These are phyloP conservation scores for Trichoderma polysporum DNA, from an alignment of 2,329 filamentous ascomycete genomes.

Conservation along the genomic window DNA sequence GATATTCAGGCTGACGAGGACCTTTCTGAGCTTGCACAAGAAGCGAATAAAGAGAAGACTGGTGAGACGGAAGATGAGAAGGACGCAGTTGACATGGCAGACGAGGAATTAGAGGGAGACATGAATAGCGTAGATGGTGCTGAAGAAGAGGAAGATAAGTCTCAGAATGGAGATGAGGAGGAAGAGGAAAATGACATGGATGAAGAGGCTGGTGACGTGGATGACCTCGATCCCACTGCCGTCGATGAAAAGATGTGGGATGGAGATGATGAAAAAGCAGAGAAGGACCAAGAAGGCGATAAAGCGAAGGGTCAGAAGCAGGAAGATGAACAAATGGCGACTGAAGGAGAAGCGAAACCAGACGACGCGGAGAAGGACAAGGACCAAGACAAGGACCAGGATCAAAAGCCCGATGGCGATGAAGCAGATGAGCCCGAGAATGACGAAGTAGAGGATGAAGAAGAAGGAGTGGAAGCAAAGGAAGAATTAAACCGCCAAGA, in stretches of 20 bases:
- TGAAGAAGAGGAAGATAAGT: constrained; percentile 59
- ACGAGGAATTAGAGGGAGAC: constrained; percentile 87
- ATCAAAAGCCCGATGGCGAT: constrained; percentile 41
- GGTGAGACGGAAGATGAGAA: constrained; percentile 75
- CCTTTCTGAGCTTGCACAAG: constrained; percentile 84
- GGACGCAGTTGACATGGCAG: constrained; percentile 88
- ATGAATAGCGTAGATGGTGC: constrained; percentile 64
- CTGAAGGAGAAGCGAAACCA: constrained; percentile 58
- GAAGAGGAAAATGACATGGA: constrained; percentile 74
- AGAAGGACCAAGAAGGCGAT: constrained; percentile 78
- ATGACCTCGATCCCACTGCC: constrained; percentile 83
- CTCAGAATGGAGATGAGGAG: constrained; percentile 61
- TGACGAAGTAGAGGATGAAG: constrained; percentile 46
- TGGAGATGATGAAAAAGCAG: constrained; percentile 74
- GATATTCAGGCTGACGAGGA: constrained; percentile 94
- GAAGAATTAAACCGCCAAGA: constrained; percentile 63
- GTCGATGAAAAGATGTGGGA: constrained; percentile 99
- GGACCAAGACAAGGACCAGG: constrained; percentile 42
- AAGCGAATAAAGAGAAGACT: constrained; percentile 65
- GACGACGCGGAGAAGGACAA: constrained; percentile 45
- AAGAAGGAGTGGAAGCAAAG: constrained; percentile 54
- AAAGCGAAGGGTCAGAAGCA: constrained; percentile 69
- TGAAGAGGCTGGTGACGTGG: constrained; percentile 86
- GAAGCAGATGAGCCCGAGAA: constrained; percentile 46
- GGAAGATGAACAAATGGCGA: constrained; percentile 59